phyloP scores from a whole-genome alignment of 345 rosid species.

The Brassica incana region DNA sequence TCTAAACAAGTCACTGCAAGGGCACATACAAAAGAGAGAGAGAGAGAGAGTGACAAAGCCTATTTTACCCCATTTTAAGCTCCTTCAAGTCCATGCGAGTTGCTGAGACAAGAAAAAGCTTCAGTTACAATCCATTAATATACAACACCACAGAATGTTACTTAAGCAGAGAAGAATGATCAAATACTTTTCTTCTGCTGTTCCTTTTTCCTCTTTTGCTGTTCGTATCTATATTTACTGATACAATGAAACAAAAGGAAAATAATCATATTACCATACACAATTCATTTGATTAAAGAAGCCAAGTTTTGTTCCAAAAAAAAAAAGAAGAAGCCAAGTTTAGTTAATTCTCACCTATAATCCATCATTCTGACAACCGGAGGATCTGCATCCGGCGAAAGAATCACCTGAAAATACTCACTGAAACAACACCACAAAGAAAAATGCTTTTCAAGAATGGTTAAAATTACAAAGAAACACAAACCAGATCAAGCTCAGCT shows the following conservation, averaged over 20 bases:
- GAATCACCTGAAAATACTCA: conserved; percentile 60
- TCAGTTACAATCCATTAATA: conserved; percentile 39
- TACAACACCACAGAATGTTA: not conserved
- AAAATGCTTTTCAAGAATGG: not conserved
- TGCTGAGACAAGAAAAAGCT: conserved; percentile 51
- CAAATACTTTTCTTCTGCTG: conserved; percentile 85
- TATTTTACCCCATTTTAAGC: conserved; percentile 87
- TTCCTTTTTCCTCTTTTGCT: conserved; percentile 74
- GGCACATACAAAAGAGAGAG: not conserved
- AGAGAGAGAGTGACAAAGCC: conserved; percentile 22
- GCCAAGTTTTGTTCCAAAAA: no score
- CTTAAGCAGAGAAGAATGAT: conserved; percentile 32
- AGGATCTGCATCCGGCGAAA: conserved; percentile 93
- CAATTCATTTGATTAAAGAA: not conserved
- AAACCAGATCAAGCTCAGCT: conserved; percentile 87
- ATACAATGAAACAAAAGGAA: conserved; percentile 16
- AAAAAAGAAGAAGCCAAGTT: not conserved
- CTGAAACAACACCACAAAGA: not conserved
- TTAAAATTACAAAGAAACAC: not conserved
- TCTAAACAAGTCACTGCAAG: not conserved
- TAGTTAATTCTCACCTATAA: conserved; percentile 50
- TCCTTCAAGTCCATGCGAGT: conserved; percentile 78
- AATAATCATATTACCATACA: conserved; percentile 2
- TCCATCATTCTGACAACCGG: conserved; percentile 93
- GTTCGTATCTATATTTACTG: conserved; percentile 88